Base-by-base conservation (phyloP, 2,329 filamentous ascomycete genomes). In the Knufia petricola region DNA sequence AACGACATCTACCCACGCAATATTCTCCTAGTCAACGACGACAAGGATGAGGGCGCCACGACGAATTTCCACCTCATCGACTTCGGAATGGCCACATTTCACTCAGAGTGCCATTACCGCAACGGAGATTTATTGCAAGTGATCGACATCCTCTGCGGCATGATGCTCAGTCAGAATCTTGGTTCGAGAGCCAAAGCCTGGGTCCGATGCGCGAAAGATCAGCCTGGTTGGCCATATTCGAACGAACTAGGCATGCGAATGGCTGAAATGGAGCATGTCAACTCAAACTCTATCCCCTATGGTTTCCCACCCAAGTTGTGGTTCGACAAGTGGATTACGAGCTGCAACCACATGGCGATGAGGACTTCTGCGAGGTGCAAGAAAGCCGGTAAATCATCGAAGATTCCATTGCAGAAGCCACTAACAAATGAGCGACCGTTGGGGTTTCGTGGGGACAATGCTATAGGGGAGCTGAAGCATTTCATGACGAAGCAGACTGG, bases 11-110 rank as follows among this genome's bases (percentile, higher is more conserved):
- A 20, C 13, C 34, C 34, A 15, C 34, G 34, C 13, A 37, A 37
- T n/a, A 37, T 37, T 37, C 34, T 37, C 7, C 13, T 37, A n/a
- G 17, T 7, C n/a, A 37, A 37, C 17, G 13, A n/a, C 13, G 7
- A n/a, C 17, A 6, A 6, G 6, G 34, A 37, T 15, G 6, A 6
- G 13, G 15, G 7, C 6, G 13, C 13, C 7, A 37, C 34, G 7
- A 37, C 34, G 15, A 28, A 28, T 28, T 37, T 37, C 34, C n/a
- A 37, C 34, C 34, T 37, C 34, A 37, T 37, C 13, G 34, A 37
- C 17, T 37, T 37, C 15, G 34, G 34, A 7, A 37, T 37, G 7
- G 34, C 34, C 34, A 20, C 34, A 7, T n/a, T 20, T 6, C 6
- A n/a, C 6, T 37, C 13, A 37, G 13, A 20, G 17, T 7, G 6